Evolutionary conservation across 2,329 filamentous ascomycete species (phyloP).

Genomic region (Colletotrichum sp.): DNA sequence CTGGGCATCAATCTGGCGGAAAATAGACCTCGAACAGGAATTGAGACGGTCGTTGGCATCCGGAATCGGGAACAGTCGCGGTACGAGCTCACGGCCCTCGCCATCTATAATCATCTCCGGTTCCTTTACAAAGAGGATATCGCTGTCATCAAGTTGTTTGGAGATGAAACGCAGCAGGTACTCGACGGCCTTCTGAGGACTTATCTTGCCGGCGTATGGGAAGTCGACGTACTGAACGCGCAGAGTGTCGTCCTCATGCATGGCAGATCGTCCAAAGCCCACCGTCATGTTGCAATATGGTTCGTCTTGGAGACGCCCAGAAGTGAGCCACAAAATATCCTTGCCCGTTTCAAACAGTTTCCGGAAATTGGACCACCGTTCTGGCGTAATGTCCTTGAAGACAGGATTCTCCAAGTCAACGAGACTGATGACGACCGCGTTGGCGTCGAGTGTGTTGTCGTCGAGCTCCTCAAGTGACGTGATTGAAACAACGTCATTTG

Average conservation of each 20-base stretch:
- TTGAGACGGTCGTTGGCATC: background rate
- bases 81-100: background rate
- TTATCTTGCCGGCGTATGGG: background rate
- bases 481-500: background rate
- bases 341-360: background rate
- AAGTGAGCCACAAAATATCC: background rate
- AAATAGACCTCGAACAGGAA: background rate
- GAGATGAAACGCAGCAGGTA: background rate
- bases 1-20: background rate
- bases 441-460: background rate
- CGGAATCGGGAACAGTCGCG: background rate
- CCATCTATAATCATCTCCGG: background rate
- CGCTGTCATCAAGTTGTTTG: background rate
- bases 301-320: background rate
- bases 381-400: slow-evolving; percentile 37
- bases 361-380: slow-evolving; percentile 1
- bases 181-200: background rate
- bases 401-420: slow-evolving; percentile 23
- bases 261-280: background rate
- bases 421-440: background rate
- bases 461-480: background rate
- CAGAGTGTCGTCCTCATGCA: background rate
- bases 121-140: background rate
- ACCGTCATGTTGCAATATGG: slow-evolving; percentile 22
- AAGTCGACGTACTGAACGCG: background rate